Base-by-base conservation (phyloP, 441 rosid species). In the Theobroma grandiflorum region DNA sequence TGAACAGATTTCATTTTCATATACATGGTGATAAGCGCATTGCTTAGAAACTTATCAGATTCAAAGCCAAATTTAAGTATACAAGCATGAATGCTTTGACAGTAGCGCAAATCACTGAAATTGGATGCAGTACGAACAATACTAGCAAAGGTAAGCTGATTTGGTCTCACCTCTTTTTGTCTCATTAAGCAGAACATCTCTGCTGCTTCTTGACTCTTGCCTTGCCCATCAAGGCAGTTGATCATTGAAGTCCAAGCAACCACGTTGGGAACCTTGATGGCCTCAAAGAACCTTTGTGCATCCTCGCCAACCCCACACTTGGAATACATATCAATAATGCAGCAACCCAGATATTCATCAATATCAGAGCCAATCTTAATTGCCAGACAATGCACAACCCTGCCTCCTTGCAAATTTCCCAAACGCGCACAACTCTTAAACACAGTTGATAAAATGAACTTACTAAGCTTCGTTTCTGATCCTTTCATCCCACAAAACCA, bases 311-410 rank as follows among this genome's bases (percentile, higher is more conserved):
- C 50, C 65, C 88, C 87, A 53, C 85, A 89, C 78, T 88, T 89
- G n/a, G 87, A 84, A 71, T 89, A 88, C 86, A 86, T 82, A 77
- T 84, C 85, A 81, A 86, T 64, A 64, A 89, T 85, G 50, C 72
- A 43, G 64, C 87, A 86, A 66, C 87, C 78, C 20, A 85, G 47
- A 80, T 83, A 63, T 53, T 84, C 76, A 83, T 84, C 86, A 66
- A 79, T 52, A 58, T 76, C 84, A 53, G 20, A 75, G 20, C 87
- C 88, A 63, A 74, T 76, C 53, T 74, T 87, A 38, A 84, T 81
- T 2, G 78, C 86, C 40, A 83, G 16, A 70, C 84, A 85, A 82
- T 88, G 92, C 80, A 87, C 74, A 58, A 73, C 59, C 84, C 64
- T 77, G 62, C 88, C 90, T 49, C 72, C 84, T 69, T 72, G 69